Conservation (phyloP, 495 filamentous ascomycete genomes). For the Trichocladium uniseriatum region DNA sequence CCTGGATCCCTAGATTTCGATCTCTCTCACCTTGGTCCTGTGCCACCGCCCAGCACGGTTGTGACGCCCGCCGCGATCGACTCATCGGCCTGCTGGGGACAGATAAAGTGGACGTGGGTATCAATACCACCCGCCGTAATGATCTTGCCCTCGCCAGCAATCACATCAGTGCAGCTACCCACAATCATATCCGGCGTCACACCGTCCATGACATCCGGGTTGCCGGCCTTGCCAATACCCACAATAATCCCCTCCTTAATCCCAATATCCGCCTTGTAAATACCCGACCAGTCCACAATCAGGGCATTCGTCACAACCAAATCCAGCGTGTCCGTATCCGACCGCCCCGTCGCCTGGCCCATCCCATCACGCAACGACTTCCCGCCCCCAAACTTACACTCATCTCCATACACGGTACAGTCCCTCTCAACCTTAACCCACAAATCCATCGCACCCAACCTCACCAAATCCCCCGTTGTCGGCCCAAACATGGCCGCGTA, state of each 20-base stretch:
- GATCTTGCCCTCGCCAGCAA: conserved; percentile 89
- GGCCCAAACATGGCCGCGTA: conserved; percentile 91
- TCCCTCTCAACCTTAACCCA: conserved; percentile 93
- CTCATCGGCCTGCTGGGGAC: conserved; percentile 87
- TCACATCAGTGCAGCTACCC: conserved; percentile 88
- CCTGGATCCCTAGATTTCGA: not conserved
- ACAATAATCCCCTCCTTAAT: conserved; percentile 82
- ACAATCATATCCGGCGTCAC: conserved; percentile 73
- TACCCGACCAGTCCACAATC: conserved; percentile 84
- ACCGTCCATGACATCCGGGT: conserved; percentile 92
- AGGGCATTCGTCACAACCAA: conserved; percentile 88
- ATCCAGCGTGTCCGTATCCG: conserved; percentile 65
- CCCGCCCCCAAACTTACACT: conserved; percentile 92
- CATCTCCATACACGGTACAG: conserved; percentile 75
- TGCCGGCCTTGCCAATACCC: conserved; percentile 92
- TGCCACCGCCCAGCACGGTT: conserved; percentile 86
- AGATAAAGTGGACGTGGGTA: conserved; percentile 93
- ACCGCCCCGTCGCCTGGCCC: conserved; percentile 78
- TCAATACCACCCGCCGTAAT: conserved; percentile 89
- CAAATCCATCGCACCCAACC: conserved; percentile 75
- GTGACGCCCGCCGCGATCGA: conserved; percentile 83
- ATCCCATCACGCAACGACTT: conserved; percentile 94
- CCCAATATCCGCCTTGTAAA: conserved; percentile 96
- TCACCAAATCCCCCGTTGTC: conserved; percentile 74
- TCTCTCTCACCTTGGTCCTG: conserved; percentile 60